Percentiles rank a stretch among this genome's conserved stretches.
These are phyloP conservation scores for Arabidopsis thaliana DNA, from an alignment of 345 rosid species.

Conservation along the genomic window TAIR10.1 NC_003074.8:3071001-3071500, in stretches of 20 bases:
- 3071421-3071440: not conserved
- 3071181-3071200: constrained; percentile 39
- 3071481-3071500: not conserved
- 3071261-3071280: constrained; percentile 36
- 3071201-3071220: constrained; percentile 43
- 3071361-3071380: constrained; percentile 42
- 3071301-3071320: constrained; percentile 29
- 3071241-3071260: constrained; percentile 41
- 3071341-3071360: constrained; percentile 38
- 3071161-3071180: constrained; percentile 30
- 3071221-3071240: constrained; percentile 43
- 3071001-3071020: not conserved
- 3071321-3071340: constrained; percentile 32
- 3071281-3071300: constrained; percentile 29
- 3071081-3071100: constrained; percentile 85
- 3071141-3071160: constrained; percentile 46
- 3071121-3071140: constrained; percentile 65
- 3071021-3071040: constrained; percentile 21
- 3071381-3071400: not conserved
- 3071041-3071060: constrained; percentile 1
- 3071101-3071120: constrained; percentile 93
- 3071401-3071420: constrained; percentile 12
- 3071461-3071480: not conserved
- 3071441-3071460: not conserved
- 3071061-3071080: constrained; percentile 72